These are phyloP conservation scores for Venturia oleaginea DNA, from an alignment of 2,329 filamentous ascomycete genomes.

Conservation along the genomic window DNA sequence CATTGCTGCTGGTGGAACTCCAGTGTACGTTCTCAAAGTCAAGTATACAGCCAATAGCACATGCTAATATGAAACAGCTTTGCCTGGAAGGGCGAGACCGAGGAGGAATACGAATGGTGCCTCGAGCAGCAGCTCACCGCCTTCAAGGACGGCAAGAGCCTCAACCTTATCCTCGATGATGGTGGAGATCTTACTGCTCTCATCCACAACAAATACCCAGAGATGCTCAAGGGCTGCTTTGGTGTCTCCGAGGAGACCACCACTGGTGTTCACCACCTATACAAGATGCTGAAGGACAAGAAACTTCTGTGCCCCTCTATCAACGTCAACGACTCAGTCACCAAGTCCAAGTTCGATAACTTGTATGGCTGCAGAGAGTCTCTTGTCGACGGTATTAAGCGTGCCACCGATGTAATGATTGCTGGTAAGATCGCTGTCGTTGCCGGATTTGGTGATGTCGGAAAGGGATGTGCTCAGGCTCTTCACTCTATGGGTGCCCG, in stretches of 20 bases:
- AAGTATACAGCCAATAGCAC: conserved; percentile 45
- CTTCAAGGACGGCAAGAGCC: conserved; percentile 93
- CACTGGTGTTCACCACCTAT: conserved; percentile 98
- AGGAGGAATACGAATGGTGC: conserved; percentile 99
- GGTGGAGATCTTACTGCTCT: conserved; percentile 94
- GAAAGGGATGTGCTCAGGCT: conserved; percentile 95
- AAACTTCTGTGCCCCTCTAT: conserved; percentile 79
- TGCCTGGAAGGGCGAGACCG: conserved; percentile 84
- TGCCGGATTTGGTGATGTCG: conserved; percentile 96
- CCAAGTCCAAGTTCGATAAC: conserved; percentile 99
- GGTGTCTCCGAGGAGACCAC: conserved; percentile 99
- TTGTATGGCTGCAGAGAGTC: conserved; percentile 99
- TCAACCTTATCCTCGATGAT: conserved; percentile 99
- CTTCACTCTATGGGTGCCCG: conserved; percentile 96
- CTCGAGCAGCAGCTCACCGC: conserved; percentile 93
- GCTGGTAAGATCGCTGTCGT: conserved; percentile 97
- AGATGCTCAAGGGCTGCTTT: conserved; percentile 96
- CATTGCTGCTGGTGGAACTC: conserved; percentile 86
- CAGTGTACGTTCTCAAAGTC: conserved; percentile 49
- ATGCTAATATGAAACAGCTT: conserved; percentile 35
- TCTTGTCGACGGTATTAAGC: conserved; percentile 98
- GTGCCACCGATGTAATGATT: conserved; percentile 99
- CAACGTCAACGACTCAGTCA: conserved; percentile 99
- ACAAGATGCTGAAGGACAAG: conserved; percentile 83
- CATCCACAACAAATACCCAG: conserved; percentile 96